A percentile compares a stretch with the other conserved stretches of the same genome.
Conservation (phyloP, 257 asterid species). For the Fraxinus pennsylvanica region DNA sequence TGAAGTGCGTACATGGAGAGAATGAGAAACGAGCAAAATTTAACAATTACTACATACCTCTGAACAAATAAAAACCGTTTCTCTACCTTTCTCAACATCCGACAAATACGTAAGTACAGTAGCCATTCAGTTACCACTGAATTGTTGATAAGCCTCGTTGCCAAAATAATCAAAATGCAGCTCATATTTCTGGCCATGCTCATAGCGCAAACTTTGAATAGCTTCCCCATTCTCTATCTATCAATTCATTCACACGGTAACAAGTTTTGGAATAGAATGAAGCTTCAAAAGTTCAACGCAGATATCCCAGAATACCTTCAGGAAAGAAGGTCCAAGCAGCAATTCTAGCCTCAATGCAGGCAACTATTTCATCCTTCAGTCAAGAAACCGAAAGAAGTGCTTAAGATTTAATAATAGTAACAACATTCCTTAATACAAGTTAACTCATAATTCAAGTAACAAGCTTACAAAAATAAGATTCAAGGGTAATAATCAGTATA, state of each 20-base stretch:
- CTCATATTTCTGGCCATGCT: slow-evolving; percentile 85
- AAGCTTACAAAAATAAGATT: background rate
- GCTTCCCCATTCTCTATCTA: slow-evolving; percentile 78
- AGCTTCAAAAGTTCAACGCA: background rate
- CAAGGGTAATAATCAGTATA: background rate
- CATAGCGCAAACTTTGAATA: slow-evolving; percentile 78
- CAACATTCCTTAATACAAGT: background rate
- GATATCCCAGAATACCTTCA: slow-evolving; percentile 45
- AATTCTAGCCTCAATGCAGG: slow-evolving; percentile 62
- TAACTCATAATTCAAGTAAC: background rate
- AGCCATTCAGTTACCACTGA: slow-evolving; percentile 87
- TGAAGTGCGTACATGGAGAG: background rate
- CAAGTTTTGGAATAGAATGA: slow-evolving; percentile 1
- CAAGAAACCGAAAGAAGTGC: background rate
- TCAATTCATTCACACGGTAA: slow-evolving; percentile 12
- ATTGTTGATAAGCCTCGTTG: slow-evolving; percentile 67
- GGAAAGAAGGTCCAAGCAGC: slow-evolving; percentile 98
- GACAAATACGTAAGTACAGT: slow-evolving; percentile 92
- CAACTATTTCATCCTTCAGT: slow-evolving; percentile 67
- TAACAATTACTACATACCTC: slow-evolving; percentile 39
- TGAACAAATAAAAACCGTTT: slow-evolving; percentile 77
- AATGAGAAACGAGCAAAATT: background rate
- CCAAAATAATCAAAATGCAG: slow-evolving; percentile 83
- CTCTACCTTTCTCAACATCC: slow-evolving; percentile 73
- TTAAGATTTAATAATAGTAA: too few species aligned